Evolutionary conservation across 208 protist species (phyloP), one percentile per base, ranked within the genome.

Genomic region (Leishmania arabica): DNA sequence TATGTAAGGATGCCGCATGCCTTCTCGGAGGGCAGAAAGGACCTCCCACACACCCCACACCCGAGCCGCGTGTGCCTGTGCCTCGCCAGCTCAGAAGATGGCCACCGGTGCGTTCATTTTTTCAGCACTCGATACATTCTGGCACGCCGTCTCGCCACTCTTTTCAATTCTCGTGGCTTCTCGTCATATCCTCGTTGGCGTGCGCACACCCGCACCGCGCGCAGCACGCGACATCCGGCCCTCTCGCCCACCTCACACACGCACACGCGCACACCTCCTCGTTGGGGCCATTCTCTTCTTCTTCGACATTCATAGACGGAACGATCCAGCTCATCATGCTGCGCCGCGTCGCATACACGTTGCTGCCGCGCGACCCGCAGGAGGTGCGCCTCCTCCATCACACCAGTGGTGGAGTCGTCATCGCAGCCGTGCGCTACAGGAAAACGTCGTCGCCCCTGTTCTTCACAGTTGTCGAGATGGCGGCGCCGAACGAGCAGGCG

Each of bases 401-500:
- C 84, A 68, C 64, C n/a, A 53, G 64, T 58, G 78, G 78, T 47
- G 84, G 80, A 31, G 84, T 88, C n/a, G 69, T 84, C 40, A 84
- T 90, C 45, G 78, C 79, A n/a, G 86, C 86, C 9, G 79, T 90
- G 11, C 47, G 51, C 66, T 62, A 70, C 53, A 34, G 54, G 19
- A 4, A 42, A 74, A 15, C 78, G 37, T 27, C 65, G 62, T 58
- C 71, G n/a, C 78, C 78, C 53, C 70, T 85, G 37, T 90, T 82
- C 72, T 90, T 88, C 71, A 85, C 81, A 1, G 58, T 90, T 37
- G 71, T 83, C 11, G 86, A 90, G 76, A 79, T 90, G 76, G 27
- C 80, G 7, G 74, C 80, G n/a, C 86, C 86, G 24, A 86, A 89
- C 58, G 82, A 79, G 58, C 45, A 73, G 1, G 77, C 75, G 45